Evolutionary conservation across 1,284 basidiomycete genomes (phyloP).

Genomic region (Farysia itapuensis): DNA sequence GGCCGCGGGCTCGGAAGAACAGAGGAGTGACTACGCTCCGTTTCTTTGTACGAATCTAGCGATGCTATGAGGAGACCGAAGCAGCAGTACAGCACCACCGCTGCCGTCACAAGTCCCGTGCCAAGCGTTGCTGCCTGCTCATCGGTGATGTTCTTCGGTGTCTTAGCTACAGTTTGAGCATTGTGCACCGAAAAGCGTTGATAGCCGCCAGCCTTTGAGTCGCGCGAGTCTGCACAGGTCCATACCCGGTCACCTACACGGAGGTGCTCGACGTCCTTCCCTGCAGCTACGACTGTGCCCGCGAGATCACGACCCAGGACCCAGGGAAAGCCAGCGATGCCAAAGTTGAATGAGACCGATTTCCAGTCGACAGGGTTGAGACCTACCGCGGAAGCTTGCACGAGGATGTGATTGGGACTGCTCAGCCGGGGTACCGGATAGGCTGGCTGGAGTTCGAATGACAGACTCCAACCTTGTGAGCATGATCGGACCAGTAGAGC

Average conservation of each 20-base stretch:
- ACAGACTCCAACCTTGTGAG: conserved; percentile 43
- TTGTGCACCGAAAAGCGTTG: conserved; percentile 36
- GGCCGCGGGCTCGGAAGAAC: too few relatives aligned
- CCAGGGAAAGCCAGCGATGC: conserved; percentile 48
- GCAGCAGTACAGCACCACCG: conserved; percentile 44
- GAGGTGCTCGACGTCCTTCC: conserved; percentile 58
- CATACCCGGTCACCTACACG: conserved; percentile 62
- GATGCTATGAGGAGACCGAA: conserved; percentile 18
- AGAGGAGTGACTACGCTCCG: not conserved
- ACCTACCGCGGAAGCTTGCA: conserved; percentile 38
- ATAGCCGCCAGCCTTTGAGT: conserved; percentile 42
- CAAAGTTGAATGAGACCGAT: conserved; percentile 45
- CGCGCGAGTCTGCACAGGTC: conserved; percentile 50
- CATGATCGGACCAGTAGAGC: conserved; percentile 42
- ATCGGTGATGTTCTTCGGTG: conserved; percentile 20
- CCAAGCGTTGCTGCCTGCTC: conserved; percentile 47
- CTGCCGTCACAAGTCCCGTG: conserved; percentile 57
- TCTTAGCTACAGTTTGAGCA: conserved; percentile 24
- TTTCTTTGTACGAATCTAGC: not conserved
- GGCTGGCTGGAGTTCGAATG: conserved; percentile 41
- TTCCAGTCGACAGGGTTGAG: conserved; percentile 54
- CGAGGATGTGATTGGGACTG: conserved; percentile 21
- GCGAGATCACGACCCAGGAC: conserved; percentile 64
- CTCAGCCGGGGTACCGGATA: conserved; percentile 12
- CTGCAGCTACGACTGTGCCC: conserved; percentile 63